Percentiles rank a stretch among this genome's conserved stretches.
Conservation (phyloP, 164 flowering plant genomes). For the Warburgia ugandensis region DNA sequence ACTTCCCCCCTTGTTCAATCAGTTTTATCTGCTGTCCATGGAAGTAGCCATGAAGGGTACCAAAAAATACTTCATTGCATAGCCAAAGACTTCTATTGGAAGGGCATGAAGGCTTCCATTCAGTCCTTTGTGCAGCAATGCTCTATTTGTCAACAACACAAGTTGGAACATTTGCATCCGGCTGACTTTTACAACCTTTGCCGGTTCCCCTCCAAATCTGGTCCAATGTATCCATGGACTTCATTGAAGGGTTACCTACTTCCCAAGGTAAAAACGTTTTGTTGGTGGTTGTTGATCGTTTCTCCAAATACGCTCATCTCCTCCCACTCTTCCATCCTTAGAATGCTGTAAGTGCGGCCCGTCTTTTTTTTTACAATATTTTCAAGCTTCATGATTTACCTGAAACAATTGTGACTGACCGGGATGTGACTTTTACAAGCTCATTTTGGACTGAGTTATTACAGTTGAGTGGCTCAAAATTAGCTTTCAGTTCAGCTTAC, state of each 20-base stretch:
- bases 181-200: not conserved
- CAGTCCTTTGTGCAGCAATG: not conserved
- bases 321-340: not conserved
- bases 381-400: not conserved
- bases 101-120: not conserved
- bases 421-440: not conserved
- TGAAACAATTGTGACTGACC: not conserved
- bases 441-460: not conserved
- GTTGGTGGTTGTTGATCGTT: not conserved
- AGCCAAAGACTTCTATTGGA: not conserved
- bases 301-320: conserved; percentile 2
- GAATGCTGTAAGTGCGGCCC: not conserved
- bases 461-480: not conserved
- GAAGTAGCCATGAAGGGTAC: not conserved
- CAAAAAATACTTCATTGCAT: not conserved
- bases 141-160: not conserved
- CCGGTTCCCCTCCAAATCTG: not conserved
- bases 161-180: not conserved
- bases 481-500: not conserved
- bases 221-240: not conserved
- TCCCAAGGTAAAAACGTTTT: not conserved
- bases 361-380: not conserved
- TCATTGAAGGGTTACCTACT: conserved; percentile 1
- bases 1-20: not conserved
- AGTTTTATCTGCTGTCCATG: not conserved